A percentile compares a stretch with the other conserved stretches of the same genome.
phyloP scores from a whole-genome alignment of 2,329 filamentous ascomycete species.

The Stemphylium vesicarium region DNA sequence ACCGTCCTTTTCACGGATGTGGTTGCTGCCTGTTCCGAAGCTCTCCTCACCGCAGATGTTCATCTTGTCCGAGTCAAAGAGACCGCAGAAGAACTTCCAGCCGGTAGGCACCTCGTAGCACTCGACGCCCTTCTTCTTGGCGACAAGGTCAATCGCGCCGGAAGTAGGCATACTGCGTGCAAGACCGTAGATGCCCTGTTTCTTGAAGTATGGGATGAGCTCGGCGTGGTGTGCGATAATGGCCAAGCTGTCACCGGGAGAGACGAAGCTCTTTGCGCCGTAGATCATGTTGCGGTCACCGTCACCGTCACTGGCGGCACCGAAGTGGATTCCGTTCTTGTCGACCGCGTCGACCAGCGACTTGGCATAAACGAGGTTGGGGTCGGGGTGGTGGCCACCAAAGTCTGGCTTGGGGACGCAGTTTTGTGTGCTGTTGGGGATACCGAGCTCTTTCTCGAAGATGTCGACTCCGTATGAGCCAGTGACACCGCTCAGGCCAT shows the following conservation, averaged over 20 bases:
- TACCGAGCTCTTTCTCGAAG: constrained; percentile 90
- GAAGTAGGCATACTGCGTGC: constrained; percentile 98
- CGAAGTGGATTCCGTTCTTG: constrained; percentile 89
- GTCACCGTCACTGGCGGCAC: constrained; percentile 94
- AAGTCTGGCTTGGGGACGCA: constrained; percentile 93
- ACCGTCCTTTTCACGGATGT: constrained; percentile 98
- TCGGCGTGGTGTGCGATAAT: constrained; percentile 98
- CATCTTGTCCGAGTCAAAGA: constrained; percentile 98
- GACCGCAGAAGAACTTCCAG: constrained; percentile 99
- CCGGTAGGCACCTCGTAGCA: constrained; percentile 97
- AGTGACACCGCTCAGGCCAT: constrained; percentile 92
- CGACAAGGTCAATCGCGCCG: constrained; percentile 92
- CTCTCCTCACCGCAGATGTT: constrained; percentile 99
- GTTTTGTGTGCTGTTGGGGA: constrained; percentile 85
- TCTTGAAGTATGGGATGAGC: constrained; percentile 97
- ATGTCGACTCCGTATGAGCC: constrained; percentile 94
- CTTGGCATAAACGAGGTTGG: constrained; percentile 96
- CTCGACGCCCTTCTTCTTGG: constrained; percentile 88
- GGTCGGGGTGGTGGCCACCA: constrained; percentile 95
- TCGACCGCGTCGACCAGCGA: constrained; percentile 94
- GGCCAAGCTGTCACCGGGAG: constrained; percentile 93
- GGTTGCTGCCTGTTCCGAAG: constrained; percentile 97
- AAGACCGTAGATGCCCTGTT: constrained; percentile 93
- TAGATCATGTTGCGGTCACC: constrained; percentile 99
- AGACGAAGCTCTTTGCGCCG: constrained; percentile 94